These are phyloP conservation scores for Trametes sanguinea DNA, from an alignment of 768 basidiomycete species.

Conservation along the genomic window DNA sequence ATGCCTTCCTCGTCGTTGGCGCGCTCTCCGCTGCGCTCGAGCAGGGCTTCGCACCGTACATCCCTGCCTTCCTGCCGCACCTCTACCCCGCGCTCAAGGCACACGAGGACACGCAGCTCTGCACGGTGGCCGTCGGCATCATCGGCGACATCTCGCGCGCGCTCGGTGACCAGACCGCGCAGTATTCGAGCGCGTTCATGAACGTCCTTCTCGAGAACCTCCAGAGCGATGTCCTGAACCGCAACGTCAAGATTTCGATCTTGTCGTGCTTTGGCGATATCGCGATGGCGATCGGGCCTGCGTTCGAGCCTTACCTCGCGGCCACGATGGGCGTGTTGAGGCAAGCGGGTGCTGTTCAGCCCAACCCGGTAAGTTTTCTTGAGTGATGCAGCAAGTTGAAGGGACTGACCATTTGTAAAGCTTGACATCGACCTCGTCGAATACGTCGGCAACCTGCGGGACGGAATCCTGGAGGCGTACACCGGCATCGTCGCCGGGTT, in stretches of 20 bases:
- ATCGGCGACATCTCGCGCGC: slow-evolving; percentile 97
- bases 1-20: slow-evolving; percentile 93
- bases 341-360: slow-evolving; percentile 87
- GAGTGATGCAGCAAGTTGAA: background rate
- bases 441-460: slow-evolving; percentile 86
- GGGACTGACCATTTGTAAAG: slow-evolving; percentile 34
- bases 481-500: slow-evolving; percentile 91
- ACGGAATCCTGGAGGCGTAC: slow-evolving; percentile 96
- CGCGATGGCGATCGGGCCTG: slow-evolving; percentile 84
- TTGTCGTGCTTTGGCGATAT: slow-evolving; percentile 96
- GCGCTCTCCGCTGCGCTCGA: slow-evolving; percentile 76
- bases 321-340: slow-evolving; percentile 89
- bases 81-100: slow-evolving; percentile 88
- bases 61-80: slow-evolving; percentile 81
- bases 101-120: slow-evolving; percentile 93
- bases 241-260: slow-evolving; percentile 97
- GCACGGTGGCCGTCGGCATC: slow-evolving; percentile 93
- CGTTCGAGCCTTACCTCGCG: slow-evolving; percentile 86
- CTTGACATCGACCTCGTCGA: slow-evolving; percentile 90
- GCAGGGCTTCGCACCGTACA: slow-evolving; percentile 76
- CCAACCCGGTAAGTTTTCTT: slow-evolving; percentile 70
- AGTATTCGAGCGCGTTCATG: slow-evolving; percentile 90
- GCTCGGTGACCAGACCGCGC: slow-evolving; percentile 78
- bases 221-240: slow-evolving; percentile 85
- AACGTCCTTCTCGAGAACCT: slow-evolving; percentile 88